Base-by-base conservation (phyloP, 805 yeast species). In the Suhomyces canberraensis region DNA sequence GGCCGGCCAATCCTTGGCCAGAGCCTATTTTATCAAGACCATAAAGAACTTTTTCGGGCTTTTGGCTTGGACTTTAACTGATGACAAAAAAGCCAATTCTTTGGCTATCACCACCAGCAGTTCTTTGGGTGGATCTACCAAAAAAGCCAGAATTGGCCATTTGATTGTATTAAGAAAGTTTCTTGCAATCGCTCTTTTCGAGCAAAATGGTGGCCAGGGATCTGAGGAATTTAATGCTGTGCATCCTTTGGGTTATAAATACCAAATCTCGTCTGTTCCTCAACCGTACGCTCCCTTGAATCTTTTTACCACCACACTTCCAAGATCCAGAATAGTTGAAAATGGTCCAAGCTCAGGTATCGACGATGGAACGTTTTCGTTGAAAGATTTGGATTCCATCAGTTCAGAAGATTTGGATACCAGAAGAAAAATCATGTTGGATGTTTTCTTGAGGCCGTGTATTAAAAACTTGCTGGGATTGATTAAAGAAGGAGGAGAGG, bases 401-500 rank as follows among this genome's bases (percentile, higher is more conserved):
- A 61, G 78, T 1, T 75, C 85, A 14, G 90, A 84, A 45, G 91
- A 84, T 54, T 55, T 65, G 22, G 61, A 64, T 3, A 77, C 82
- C 2, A 64, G 93, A 49, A 53, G 75, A 20, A 69, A 69, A 34
- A 62, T 80, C 0, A 58, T 84, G 38, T 52, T 61, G 28, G 84
- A 79, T 37, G 68, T 75, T 17, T 83, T 79, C 49, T 50, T 61
- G 29, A 56, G 58, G 2, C 76, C 75, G 8, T 64, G 85, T 33
- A 37, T 50, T 15, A 69, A 63, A 31, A 82, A 85, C 25, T 63
- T 82, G 16, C 64, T 60, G 1, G 64, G 64, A 26, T 49, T 77
- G 21, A 57, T 78, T 8, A 78, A 77, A 48, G 93, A 84, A 45
- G 95, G 88, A 9, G 90, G 90, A 1, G 86, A 80, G 32, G 62